Percentiles rank a stretch among this genome's conserved stretches.
phyloP scores from a whole-genome alignment of 257 asterid genomes.

The Solanum clarkiae region DNA sequence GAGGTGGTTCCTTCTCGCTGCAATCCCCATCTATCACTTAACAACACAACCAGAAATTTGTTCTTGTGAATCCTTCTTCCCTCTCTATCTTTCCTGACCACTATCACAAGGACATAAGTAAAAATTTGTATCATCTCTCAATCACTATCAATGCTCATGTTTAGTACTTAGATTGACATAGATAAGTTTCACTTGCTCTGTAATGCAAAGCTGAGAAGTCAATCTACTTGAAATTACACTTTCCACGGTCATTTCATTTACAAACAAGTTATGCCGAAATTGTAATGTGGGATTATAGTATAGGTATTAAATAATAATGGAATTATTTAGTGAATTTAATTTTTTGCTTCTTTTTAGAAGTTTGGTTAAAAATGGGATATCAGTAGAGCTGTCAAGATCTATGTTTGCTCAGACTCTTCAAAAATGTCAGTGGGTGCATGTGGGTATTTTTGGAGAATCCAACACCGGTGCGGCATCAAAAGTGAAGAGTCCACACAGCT shows the following conservation, averaged over 20 bases:
- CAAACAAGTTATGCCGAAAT: neutral
- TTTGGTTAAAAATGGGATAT: too few relatives aligned
- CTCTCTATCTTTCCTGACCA: neutral
- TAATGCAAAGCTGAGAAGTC: neutral
- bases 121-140: neutral
- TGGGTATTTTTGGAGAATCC: too few relatives aligned
- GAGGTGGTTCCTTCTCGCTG: neutral
- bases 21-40: neutral
- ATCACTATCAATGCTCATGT: neutral
- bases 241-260: neutral
- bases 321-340: too few relatives aligned
- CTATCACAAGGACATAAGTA: neutral
- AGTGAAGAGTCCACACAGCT: too few relatives aligned
- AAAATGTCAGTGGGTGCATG: too few relatives aligned
- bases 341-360: too few relatives aligned
- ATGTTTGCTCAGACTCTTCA: too few relatives aligned
- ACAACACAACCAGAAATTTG: neutral
- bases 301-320: too few relatives aligned
- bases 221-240: neutral
- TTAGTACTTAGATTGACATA: neutral
- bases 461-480: too few relatives aligned
- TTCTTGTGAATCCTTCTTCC: neutral
- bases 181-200: neutral
- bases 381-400: too few relatives aligned
- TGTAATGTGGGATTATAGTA: neutral